A percentile compares a stretch with the other conserved stretches of the same genome.
These are phyloP conservation scores for Plenodomus tracheiphilus DNA, from an alignment of 2,329 filamentous ascomycete species.

Conservation along the genomic window DNA sequence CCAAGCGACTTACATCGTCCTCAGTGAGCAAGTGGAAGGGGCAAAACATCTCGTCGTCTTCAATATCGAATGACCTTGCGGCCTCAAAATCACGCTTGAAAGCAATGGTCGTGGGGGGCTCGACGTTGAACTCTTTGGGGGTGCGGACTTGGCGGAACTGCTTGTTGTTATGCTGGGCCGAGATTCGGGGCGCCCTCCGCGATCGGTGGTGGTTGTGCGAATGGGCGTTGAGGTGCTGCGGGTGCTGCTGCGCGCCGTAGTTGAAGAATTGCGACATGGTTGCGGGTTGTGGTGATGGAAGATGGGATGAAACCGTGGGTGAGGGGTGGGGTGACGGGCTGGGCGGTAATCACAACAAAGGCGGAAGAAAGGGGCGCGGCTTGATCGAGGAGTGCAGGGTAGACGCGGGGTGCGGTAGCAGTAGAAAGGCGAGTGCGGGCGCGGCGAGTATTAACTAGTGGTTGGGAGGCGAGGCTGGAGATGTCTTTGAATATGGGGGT, in stretches of 20 bases:
- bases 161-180: conserved; percentile 82
- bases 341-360: conserved; percentile 30
- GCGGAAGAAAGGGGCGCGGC: conserved; percentile 23
- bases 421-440: conserved; percentile 4
- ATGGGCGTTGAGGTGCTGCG: conserved; percentile 55
- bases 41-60: conserved; percentile 96
- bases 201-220: conserved; percentile 84
- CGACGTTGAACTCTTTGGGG: conserved; percentile 78
- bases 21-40: conserved; percentile 84
- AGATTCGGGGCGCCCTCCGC: conserved; percentile 79
- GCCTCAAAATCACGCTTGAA: conserved; percentile 91
- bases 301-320: conserved; percentile 20
- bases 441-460: conserved; percentile 26
- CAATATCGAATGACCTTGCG: conserved; percentile 89
- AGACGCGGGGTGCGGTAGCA: conserved; percentile 14
- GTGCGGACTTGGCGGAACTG: conserved; percentile 84
- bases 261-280: conserved; percentile 55
- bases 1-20: conserved; percentile 70
- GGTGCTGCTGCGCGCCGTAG: conserved; percentile 53
- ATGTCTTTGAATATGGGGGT: conserved; percentile 19
- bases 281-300: conserved; percentile 19
- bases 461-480: conserved; percentile 29
- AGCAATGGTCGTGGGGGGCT: conserved; percentile 72
- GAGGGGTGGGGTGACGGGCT: conserved; percentile 19
- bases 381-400: conserved; percentile 7